Conservation (phyloP, 768 basidiomycete genomes). For the Tricholoma matsutake region DNA sequence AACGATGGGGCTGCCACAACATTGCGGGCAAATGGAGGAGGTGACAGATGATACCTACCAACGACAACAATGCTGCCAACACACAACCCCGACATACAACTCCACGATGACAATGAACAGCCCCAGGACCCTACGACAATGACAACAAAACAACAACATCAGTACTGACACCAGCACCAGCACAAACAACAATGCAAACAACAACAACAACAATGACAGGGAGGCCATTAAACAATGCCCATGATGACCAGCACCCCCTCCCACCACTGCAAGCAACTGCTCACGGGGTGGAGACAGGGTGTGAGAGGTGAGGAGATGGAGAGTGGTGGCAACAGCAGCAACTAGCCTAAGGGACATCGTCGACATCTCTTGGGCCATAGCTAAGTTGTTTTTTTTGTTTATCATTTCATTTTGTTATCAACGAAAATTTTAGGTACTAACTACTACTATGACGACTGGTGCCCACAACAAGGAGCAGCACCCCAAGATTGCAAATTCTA, state of each 20-base stretch:
- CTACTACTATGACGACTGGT: not conserved
- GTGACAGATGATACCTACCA: too few relatives aligned
- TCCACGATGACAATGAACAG: not conserved
- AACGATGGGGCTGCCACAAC: too few relatives aligned
- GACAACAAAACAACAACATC: not conserved
- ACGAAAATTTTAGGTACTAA: not conserved
- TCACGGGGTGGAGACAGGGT: not conserved
- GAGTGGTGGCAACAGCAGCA: not conserved
- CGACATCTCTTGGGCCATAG: not conserved
- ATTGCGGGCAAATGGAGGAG: too few relatives aligned
- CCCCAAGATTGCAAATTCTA: too few relatives aligned
- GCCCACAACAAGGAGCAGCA: too few relatives aligned
- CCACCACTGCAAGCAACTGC: not conserved
- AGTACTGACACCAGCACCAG: too few relatives aligned
- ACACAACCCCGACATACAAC: too few relatives aligned
- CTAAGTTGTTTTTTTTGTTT: not conserved
- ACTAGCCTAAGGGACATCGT: not conserved
- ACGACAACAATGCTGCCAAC: too few relatives aligned
- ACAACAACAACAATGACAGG: not conserved
- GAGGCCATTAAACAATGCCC: not conserved
- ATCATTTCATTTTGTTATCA: not conserved
- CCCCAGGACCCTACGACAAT: not conserved
- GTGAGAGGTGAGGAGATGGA: not conserved
- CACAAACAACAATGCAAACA: not conserved
- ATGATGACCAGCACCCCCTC: not conserved